Evolutionary conservation across 345 rosid genomes (phyloP), one percentile per base, ranked within the genome.

Genomic region (Brassica juncea): DNA sequence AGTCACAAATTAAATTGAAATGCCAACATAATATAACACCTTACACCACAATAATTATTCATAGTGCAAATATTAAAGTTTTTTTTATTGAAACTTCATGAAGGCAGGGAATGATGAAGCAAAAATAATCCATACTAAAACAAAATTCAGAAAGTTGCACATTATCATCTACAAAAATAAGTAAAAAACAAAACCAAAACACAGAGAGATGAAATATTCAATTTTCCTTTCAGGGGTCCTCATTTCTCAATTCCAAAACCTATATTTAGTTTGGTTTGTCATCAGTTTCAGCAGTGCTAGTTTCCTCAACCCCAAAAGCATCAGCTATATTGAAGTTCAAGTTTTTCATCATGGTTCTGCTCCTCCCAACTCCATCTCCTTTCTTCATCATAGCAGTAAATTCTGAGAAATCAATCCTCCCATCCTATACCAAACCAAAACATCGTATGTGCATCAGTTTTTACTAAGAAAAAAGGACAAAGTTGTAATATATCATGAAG

Each of bases 371-470:
- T 61, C 82, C 89, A 55, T 90, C 94, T 4, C 91, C 87, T 75
- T 81, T 85, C 84, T 85, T 92, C 98, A 93, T 94, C 98, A 92
- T 94, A 2, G 97, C 90, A 2, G 91, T 75, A 75, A 94, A 94
- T 86, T 94, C 98, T 7, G 81, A 85, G 39, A 90, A 94, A 80
- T 92, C 98, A 77, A 94, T 94, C 68, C 85, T 81, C 68, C 98
- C 99, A 32, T 94, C 99, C 99, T 94, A 59, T 14, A 65, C 47
- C 12, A 63, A 72, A 65, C 69, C 65, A 0, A 5, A 5, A 0
- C 58, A n/a, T 5, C 58, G 21, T 15, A n/a, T 52, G 16, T 54
- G 9, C 23, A 54, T 54, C 59, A n/a, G 57, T 2, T n/a, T 49
- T 49, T 15, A 34, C 21, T 54, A 58, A 67, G 32, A 71, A 81